A percentile compares a stretch with the other conserved stretches of the same genome.
Evolutionary conservation across 805 yeast genomes (phyloP).

Genomic region (Tetrapisispora pingtungensis): DNA sequence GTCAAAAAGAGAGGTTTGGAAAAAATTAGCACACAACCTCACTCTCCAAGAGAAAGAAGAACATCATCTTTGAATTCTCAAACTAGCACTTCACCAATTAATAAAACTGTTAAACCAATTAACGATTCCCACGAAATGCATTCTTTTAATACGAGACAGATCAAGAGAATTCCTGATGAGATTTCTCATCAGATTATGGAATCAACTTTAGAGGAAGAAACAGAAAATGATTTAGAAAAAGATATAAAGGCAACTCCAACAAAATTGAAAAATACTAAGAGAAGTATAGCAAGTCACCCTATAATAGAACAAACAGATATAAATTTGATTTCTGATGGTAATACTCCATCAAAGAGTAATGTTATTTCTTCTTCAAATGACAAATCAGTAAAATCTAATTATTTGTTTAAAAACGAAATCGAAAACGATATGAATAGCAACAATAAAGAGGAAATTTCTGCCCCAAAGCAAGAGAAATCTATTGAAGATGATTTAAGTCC

Average conservation of each 20-base stretch:
- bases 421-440: not conserved
- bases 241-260: slow-evolving; percentile 4
- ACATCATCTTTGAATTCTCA: slow-evolving; percentile 7
- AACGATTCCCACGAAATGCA: slow-evolving; percentile 1
- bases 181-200: slow-evolving; percentile 13
- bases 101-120: not conserved
- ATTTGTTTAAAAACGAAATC: slow-evolving; percentile 1
- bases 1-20: not conserved
- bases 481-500: not conserved
- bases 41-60: slow-evolving; percentile 4
- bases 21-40: not conserved
- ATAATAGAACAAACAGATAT: not conserved
- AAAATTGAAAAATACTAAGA: not conserved
- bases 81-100: not conserved
- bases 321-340: not conserved
- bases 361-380: not conserved
- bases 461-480: not conserved
- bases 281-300: not conserved
- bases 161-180: not conserved
- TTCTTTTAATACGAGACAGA: not conserved
- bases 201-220: slow-evolving; percentile 19
- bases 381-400: not conserved
- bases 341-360: not conserved
- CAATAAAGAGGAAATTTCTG: not conserved
- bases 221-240: slow-evolving; percentile 15